These are phyloP conservation scores for Kitagawia praeruptora DNA, from an alignment of 129 eudicot species.

Conservation along the genomic window DNA sequence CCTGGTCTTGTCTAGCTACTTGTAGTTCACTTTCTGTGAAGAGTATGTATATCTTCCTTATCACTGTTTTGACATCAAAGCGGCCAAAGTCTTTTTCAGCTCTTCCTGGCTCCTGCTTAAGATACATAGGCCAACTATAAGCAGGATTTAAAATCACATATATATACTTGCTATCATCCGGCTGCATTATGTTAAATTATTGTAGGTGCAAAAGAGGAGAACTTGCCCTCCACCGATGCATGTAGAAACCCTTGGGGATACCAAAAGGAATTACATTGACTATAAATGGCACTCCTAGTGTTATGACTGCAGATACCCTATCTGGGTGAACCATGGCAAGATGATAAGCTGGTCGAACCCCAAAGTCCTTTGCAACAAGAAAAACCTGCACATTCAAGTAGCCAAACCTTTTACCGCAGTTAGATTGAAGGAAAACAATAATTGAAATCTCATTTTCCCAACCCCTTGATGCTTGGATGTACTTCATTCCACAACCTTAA, in stretches of 20 bases:
- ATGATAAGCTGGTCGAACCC: slow-evolving; percentile 30
- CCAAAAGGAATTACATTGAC: not conserved
- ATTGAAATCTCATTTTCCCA: not conserved
- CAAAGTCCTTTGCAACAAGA: slow-evolving; percentile 43
- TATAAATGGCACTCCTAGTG: slow-evolving; percentile 31
- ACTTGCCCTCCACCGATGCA: slow-evolving; percentile 45
- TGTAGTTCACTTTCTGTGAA: slow-evolving; percentile 37
- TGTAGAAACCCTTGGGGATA: slow-evolving; percentile 37
- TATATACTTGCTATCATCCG: not conserved
- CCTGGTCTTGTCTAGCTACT: slow-evolving; percentile 29
- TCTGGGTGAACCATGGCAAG: slow-evolving; percentile 33
- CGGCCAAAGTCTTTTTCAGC: slow-evolving; percentile 52
- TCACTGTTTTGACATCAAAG: slow-evolving; percentile 29
- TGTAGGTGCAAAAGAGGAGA: not conserved
- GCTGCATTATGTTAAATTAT: not conserved
- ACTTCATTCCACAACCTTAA: not conserved
- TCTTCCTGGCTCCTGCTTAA: slow-evolving; percentile 37
- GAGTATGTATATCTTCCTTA: slow-evolving; percentile 37
- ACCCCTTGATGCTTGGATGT: not conserved
- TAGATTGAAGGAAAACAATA: not conserved
- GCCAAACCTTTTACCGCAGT: not conserved
- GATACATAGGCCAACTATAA: not conserved
- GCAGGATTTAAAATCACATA: not conserved
- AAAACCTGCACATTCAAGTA: slow-evolving; percentile 25
- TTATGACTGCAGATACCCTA: slow-evolving; percentile 22